phyloP scores from a whole-genome alignment of 192 early-diverging fungal species.

The Spizellomyces punctatus region DNA sequence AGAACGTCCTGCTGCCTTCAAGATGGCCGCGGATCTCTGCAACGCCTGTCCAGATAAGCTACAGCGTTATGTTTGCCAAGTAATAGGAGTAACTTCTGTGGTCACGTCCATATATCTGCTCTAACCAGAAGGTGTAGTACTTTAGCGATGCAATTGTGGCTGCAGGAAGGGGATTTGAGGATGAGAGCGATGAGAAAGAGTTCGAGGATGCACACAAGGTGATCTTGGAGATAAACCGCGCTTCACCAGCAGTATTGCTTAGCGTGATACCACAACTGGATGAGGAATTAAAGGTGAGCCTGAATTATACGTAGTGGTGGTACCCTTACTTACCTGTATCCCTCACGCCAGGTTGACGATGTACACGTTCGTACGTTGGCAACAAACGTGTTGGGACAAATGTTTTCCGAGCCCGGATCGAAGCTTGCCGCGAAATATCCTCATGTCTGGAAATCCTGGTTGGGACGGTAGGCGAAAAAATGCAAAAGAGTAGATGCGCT shows the following conservation, averaged over 20 bases:
- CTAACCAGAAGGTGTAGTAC: slow-evolving; percentile 55
- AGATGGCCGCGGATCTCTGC: slow-evolving; percentile 83
- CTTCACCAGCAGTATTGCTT: slow-evolving; percentile 74
- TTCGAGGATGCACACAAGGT: slow-evolving; percentile 71
- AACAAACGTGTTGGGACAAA: slow-evolving; percentile 78
- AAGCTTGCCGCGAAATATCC: slow-evolving; percentile 75
- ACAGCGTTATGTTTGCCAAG: slow-evolving; percentile 81
- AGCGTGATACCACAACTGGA: slow-evolving; percentile 94
- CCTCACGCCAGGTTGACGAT: slow-evolving; percentile 65
- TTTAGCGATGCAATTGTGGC: slow-evolving; percentile 82
- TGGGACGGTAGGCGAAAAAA: slow-evolving; percentile 39
- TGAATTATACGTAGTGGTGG: neutral
- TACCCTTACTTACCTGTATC: neutral
- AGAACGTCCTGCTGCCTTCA: slow-evolving; percentile 38
- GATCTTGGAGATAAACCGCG: slow-evolving; percentile 78
- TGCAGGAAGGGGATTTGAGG: slow-evolving; percentile 42
- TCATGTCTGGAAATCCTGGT: slow-evolving; percentile 82
- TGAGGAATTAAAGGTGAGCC: slow-evolving; percentile 77
- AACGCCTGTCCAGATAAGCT: slow-evolving; percentile 73
- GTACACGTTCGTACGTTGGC: slow-evolving; percentile 75
- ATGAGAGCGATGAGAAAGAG: slow-evolving; percentile 41
- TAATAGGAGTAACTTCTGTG: slow-evolving; percentile 12
- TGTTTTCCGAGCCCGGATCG: slow-evolving; percentile 82
- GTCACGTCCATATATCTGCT: slow-evolving; percentile 5
- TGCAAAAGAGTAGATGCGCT: too few species aligned